phyloP scores from a whole-genome alignment of 2,329 filamentous ascomycete genomes.

The Cercospora beticola region DNA sequence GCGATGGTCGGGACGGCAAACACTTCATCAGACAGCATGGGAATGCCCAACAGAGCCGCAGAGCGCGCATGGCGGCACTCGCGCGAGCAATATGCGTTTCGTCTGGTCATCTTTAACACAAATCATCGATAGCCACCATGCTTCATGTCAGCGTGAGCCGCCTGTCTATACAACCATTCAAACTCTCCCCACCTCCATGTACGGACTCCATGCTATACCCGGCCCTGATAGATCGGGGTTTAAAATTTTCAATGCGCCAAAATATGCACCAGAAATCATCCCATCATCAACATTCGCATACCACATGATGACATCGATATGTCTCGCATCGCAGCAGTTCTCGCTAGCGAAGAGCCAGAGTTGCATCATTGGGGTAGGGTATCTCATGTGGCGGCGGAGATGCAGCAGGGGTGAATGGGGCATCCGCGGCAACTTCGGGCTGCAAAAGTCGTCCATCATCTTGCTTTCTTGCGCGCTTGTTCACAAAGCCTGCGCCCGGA shows the following conservation, averaged over 20 bases:
- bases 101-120: background rate
- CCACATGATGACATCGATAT: background rate
- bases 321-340: constrained; percentile 7
- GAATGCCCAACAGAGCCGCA: background rate
- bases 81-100: background rate
- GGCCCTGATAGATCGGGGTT: background rate
- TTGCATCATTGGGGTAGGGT: constrained; percentile 13
- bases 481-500: constrained; percentile 48
- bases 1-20: background rate
- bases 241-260: background rate
- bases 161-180: background rate
- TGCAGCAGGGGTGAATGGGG: constrained; percentile 37
- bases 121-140: background rate
- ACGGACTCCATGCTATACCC: background rate
- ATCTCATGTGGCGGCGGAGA: constrained; percentile 35
- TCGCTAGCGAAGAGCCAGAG: constrained; percentile 13
- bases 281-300: background rate
- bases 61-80: background rate
- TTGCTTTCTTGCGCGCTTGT: constrained; percentile 32
- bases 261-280: constrained; percentile 4
- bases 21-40: background rate
- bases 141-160: background rate
- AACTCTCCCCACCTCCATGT: background rate
- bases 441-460: constrained; percentile 10
- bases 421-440: constrained; percentile 21